Conservation (phyloP, 1,284 basidiomycete species). For the Leccinum griseonigrum region DNA sequence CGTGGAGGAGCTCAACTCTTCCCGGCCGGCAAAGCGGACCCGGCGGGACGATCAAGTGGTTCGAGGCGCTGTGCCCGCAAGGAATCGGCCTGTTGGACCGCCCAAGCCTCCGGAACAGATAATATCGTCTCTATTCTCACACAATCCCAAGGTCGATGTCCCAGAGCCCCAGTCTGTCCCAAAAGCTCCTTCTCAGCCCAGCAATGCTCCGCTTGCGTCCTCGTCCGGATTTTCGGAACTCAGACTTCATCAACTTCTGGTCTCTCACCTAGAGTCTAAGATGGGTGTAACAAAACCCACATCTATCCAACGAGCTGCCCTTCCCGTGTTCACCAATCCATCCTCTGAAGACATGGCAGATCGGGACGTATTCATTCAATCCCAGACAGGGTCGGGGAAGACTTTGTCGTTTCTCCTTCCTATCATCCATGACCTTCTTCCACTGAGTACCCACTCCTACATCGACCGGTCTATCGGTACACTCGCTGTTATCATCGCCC, state of each 20-base stretch:
- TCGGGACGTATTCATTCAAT: slow-evolving; percentile 92
- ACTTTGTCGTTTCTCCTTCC: slow-evolving; percentile 94
- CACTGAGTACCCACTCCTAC: slow-evolving; percentile 82
- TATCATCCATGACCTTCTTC: slow-evolving; percentile 92
- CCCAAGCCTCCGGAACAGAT: slow-evolving; percentile 57
- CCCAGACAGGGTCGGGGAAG: slow-evolving; percentile 98
- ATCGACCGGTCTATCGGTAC: slow-evolving; percentile 91
- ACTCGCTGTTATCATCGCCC: slow-evolving; percentile 91
- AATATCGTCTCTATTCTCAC: slow-evolving; percentile 91
- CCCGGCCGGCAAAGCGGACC: slow-evolving; percentile 48
- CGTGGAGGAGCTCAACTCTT: slow-evolving; percentile 19
- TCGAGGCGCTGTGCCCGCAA: slow-evolving; percentile 14
- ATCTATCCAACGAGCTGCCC: slow-evolving; percentile 82
- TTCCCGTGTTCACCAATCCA: slow-evolving; percentile 68
- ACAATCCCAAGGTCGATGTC: slow-evolving; percentile 65
- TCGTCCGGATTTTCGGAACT: slow-evolving; percentile 74
- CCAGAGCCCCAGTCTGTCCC: slow-evolving; percentile 31
- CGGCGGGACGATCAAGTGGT: slow-evolving; percentile 38
- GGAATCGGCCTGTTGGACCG: slow-evolving; percentile 26
- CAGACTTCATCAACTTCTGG: slow-evolving; percentile 80
- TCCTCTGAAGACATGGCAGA: slow-evolving; percentile 39
- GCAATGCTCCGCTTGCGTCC: slow-evolving; percentile 80
- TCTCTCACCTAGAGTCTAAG: slow-evolving; percentile 77
- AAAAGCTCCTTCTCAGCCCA: slow-evolving; percentile 51
- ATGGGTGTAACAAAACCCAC: slow-evolving; percentile 88